A percentile compares a stretch with the other conserved stretches of the same genome.
Evolutionary conservation across 1,284 basidiomycete genomes (phyloP).

Genomic region (Exobasidium cylindrosporum): DNA sequence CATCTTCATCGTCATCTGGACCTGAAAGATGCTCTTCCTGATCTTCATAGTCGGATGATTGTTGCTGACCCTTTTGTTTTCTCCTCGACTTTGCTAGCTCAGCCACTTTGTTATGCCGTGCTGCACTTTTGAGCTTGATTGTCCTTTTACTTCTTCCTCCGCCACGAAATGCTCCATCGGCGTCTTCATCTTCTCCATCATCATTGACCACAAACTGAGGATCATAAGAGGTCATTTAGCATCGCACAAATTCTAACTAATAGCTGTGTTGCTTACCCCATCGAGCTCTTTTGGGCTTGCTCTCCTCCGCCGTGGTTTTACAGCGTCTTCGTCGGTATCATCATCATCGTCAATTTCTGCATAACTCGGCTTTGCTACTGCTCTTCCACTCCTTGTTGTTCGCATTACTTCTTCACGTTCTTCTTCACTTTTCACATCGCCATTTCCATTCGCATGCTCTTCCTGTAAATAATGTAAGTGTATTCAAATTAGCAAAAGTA

Average conservation of each 20-base stretch:
- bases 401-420: not conserved
- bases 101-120: not conserved
- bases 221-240: not conserved
- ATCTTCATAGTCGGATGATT: conserved; percentile 14
- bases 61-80: not conserved
- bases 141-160: not conserved
- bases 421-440: not conserved
- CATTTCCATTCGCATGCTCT: conserved; percentile 9
- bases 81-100: not conserved
- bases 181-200: conserved; percentile 15
- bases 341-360: conserved; percentile 8
- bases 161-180: conserved; percentile 1
- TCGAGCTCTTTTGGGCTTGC: not conserved
- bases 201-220: conserved; percentile 2
- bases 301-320: conserved; percentile 1
- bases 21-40: conserved; percentile 14
- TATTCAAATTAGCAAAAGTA: no score
- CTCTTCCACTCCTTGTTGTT: conserved; percentile 14
- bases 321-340: not conserved
- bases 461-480: conserved; percentile 1
- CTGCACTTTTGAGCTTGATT: conserved; percentile 4
- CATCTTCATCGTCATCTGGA: conserved; percentile 42
- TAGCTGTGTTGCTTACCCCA: no score
- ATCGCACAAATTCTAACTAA: not conserved
- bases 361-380: conserved; percentile 4